Percentiles rank a stretch among this genome's conserved stretches.
Conservation (phyloP, 1,284 basidiomycete genomes). For the Bjerkandera adusta region DNA sequence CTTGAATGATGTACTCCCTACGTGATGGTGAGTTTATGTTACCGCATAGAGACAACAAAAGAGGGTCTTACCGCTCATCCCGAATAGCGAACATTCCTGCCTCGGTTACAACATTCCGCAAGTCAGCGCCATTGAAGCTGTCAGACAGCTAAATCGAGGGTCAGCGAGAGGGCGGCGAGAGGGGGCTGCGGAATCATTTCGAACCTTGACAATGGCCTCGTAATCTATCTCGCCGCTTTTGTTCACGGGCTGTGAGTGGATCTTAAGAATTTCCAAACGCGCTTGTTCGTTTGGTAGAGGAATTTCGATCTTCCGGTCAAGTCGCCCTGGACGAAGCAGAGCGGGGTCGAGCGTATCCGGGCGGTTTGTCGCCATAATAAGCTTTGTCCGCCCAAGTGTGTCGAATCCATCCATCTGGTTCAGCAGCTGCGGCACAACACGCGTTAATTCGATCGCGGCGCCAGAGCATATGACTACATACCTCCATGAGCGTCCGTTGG, state of each 20-base stretch:
- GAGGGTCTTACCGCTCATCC: slow-evolving; percentile 72
- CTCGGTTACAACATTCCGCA: slow-evolving; percentile 97
- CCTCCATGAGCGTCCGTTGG: slow-evolving; percentile 98
- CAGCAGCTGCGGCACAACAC: slow-evolving; percentile 60
- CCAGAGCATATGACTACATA: slow-evolving; percentile 34
- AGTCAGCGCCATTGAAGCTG: slow-evolving; percentile 92
- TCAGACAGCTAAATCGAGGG: slow-evolving; percentile 66
- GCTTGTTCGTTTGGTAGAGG: slow-evolving; percentile 98
- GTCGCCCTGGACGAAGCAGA: slow-evolving; percentile 90
- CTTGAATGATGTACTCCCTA: slow-evolving; percentile 89
- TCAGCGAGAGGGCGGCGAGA: not conserved
- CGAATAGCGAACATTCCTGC: slow-evolving; percentile 99
- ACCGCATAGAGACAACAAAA: slow-evolving; percentile 6
- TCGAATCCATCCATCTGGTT: slow-evolving; percentile 99
- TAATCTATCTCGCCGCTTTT: slow-evolving; percentile 96
- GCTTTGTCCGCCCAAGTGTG: slow-evolving; percentile 91
- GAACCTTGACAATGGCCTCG: slow-evolving; percentile 95
- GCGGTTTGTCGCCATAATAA: slow-evolving; percentile 98
- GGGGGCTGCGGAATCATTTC: slow-evolving; percentile 15
- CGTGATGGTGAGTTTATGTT: slow-evolving; percentile 11
- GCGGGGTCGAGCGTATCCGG: slow-evolving; percentile 98
- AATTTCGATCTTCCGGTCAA: slow-evolving; percentile 98
- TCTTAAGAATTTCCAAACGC: slow-evolving; percentile 94
- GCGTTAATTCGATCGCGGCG: not conserved
- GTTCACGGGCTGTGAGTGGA: slow-evolving; percentile 93